Conservation (phyloP, 2,329 filamentous ascomycete species). For the Colletotrichum spinosum region DNA sequence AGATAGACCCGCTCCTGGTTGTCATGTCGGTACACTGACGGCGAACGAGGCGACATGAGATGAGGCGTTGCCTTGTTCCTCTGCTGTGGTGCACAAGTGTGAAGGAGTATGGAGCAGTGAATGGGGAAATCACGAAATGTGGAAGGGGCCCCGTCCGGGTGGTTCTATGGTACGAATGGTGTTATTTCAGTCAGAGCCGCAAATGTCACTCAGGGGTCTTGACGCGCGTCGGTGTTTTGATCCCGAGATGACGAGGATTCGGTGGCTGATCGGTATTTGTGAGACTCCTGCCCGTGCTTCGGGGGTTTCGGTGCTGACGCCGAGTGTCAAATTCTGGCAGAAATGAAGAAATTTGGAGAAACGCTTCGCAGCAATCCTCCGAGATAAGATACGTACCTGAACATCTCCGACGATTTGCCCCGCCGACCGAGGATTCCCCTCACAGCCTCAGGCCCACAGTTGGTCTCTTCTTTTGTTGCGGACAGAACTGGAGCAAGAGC, state of each 20-base stretch:
- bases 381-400: neutral
- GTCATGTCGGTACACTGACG: conserved; percentile 17
- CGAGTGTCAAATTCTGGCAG: conserved; percentile 19
- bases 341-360: conserved; percentile 12
- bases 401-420: no score
- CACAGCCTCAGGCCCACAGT: no score
- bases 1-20: conserved; percentile 16
- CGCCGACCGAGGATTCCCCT: no score
- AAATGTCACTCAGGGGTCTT: conserved; percentile 28
- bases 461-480: no score
- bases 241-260: conserved; percentile 12
- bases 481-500: no score
- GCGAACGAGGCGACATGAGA: neutral
- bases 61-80: neutral
- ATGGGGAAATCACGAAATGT: conserved; percentile 27
- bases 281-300: conserved; percentile 12
- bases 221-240: conserved; percentile 7
- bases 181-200: conserved; percentile 31
- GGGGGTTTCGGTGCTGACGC: conserved; percentile 21
- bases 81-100: neutral
- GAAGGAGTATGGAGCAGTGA: conserved; percentile 28
- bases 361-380: conserved; percentile 21
- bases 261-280: conserved; percentile 15
- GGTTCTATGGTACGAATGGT: conserved; percentile 30
- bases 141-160: conserved; percentile 15